Evolutionary conservation across 208 protist genomes (phyloP), one percentile per base, ranked within the genome.

Genomic region (Leishmania lainsoni): DNA sequence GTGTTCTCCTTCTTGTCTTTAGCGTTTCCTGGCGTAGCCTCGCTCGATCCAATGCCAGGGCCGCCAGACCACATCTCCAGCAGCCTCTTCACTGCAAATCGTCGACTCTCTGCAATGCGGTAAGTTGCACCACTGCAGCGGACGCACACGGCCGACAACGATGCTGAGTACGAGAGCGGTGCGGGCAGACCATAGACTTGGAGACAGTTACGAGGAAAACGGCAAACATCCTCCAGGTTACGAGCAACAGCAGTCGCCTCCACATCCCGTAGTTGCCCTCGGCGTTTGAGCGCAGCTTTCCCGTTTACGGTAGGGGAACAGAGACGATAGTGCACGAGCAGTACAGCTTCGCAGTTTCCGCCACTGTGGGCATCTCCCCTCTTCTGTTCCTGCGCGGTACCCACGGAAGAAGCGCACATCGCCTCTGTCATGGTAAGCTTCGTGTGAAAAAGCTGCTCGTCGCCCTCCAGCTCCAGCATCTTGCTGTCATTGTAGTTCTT

Each of bases 401-500:
- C 42, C 9, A 32, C 3, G 42, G 22, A 5, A 12, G 71, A 52
- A 3, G 42, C 22, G 1, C 54, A 59, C 14, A 61, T 74, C 49
- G 79, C 78, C 5, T 81, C 69, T 29, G 14, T 58, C 35, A 73
- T 63, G 1, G 66, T 69, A 2, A 97, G 39, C 14, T 92, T 76
- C 71, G 85, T 95, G 16, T 65, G 84, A 75, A 97, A 97, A n/a
- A 75, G 45, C 0, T 75, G 66, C 32, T 81, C 80, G 59, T 87
- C 83, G 3, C 92, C 94, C 17, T 75, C 56, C 35, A 97, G 82
- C 75, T 90, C 80, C n/a, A 95, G 78, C 89, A 97, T 91, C 45
- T 89, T 91, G 8, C 35, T n/a, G 32, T 88, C 88, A 70, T 97
- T 96, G 87, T 86, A 94, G 76, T 87, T 90, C 49, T 81, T 85